These are phyloP conservation scores for Harringtonia lauricola DNA, from an alignment of 2,329 filamentous ascomycete species.

Conservation along the genomic window DNA sequence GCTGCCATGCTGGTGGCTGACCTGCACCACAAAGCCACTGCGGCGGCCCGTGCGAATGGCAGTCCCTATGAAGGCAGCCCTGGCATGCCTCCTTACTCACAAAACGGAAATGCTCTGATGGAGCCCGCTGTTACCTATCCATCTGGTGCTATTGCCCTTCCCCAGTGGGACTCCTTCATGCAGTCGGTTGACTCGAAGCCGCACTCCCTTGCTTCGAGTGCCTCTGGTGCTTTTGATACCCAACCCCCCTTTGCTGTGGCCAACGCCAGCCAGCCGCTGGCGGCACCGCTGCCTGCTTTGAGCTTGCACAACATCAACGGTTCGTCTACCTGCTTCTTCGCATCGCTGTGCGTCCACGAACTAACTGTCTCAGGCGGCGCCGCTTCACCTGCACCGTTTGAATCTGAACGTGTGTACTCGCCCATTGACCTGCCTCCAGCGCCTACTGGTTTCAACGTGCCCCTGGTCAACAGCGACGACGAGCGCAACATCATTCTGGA, in stretches of 20 bases:
- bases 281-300: conserved; percentile 56
- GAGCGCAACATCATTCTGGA: conserved; percentile 78
- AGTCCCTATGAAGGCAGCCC: conserved; percentile 45
- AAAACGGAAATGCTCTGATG: conserved; percentile 60
- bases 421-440: conserved; percentile 60
- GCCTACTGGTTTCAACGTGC: conserved; percentile 57
- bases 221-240: conserved; percentile 56
- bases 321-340: conserved; percentile 18
- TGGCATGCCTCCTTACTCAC: conserved; percentile 56
- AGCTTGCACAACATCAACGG: conserved; percentile 51
- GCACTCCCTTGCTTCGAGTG: conserved; percentile 58
- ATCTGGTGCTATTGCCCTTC: conserved; percentile 67
- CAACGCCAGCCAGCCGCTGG: conserved; percentile 44
- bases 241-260: conserved; percentile 51
- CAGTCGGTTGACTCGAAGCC: conserved; percentile 63
- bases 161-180: conserved; percentile 87
- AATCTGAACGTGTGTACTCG: conserved; percentile 55
- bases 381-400: conserved; percentile 62
- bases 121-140: conserved; percentile 69
- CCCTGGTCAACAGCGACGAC: conserved; percentile 74
- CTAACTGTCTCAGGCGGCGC: conserved; percentile 23
- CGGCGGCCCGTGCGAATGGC: conserved; percentile 49
- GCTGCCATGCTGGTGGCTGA: conserved; percentile 98
- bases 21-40: conserved; percentile 88
- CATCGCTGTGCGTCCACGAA: no score